These are phyloP conservation scores for Aspergillus spinulosporus DNA, from an alignment of 2,329 filamentous ascomycete genomes.

Conservation along the genomic window DNA sequence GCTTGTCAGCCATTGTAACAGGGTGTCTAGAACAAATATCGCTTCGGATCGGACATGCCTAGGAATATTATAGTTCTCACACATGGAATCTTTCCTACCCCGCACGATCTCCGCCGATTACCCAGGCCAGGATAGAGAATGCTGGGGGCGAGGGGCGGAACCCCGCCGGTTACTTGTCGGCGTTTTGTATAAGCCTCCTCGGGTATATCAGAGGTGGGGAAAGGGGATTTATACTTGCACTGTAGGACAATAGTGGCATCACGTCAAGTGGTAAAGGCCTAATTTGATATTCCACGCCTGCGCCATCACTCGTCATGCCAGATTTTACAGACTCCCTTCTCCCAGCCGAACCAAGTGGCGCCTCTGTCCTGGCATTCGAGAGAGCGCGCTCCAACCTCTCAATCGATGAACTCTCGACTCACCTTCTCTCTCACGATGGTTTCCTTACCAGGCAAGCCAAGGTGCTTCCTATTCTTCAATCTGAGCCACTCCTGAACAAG, in stretches of 20 bases:
- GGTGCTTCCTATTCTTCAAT: constrained; percentile 47
- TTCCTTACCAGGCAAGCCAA: constrained; percentile 52
- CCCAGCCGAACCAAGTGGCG: constrained; percentile 49
- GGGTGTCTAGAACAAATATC: too few species aligned
- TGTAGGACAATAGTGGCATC: too few species aligned
- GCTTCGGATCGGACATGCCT: too few species aligned
- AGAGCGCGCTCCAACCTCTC: constrained; percentile 47
- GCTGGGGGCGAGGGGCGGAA: neutral
- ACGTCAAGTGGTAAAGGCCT: too few species aligned
- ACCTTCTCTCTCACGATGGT: constrained; percentile 49
- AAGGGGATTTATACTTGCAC: neutral
- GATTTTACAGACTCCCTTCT: constrained; percentile 54
- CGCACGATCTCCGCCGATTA: neutral
- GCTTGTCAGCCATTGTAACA: too few species aligned
- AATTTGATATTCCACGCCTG: neutral
- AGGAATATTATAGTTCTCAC: too few species aligned
- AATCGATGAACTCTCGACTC: constrained; percentile 47
- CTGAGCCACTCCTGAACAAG: constrained; percentile 53
- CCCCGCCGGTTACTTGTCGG: neutral
- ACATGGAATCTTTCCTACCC: neutral
- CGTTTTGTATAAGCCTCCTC: neutral
- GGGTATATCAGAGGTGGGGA: neutral
- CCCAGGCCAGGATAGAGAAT: neutral
- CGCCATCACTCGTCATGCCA: constrained; percentile 19
- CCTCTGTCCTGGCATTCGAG: constrained; percentile 49